Evolutionary conservation across 148 eudicot genomes (phyloP), one percentile per base, ranked within the genome.

Genomic region (Fagopyrum homotropicum): DNA sequence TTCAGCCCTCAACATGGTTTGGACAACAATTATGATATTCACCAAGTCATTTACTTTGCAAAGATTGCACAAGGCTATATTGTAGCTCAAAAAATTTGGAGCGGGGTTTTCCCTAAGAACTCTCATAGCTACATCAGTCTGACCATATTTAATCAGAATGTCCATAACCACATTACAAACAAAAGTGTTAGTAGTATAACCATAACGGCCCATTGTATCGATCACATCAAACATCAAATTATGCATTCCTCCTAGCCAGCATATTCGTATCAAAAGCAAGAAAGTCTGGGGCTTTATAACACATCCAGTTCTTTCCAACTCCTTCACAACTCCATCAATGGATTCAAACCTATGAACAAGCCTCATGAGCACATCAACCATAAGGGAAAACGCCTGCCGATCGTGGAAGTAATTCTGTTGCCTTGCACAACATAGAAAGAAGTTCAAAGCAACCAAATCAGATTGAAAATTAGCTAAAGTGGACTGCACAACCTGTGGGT

Each of bases 351-450:
- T 82, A 14, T 66, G 57, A 45, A 75, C 45, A 4, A 87, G 77
- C 57, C 86, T 79, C 45, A 70, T 15, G 48, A 84, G 51, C 50
- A 85, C 86, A 77, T 45, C 47, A 50, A 68, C 85, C 84, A 85
- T 80, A 47, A 75, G 81, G 43, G 77, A 59, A 29, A 85, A 81
- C 6, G 85, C 77, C n/a, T 5, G 9, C 19, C 78, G 74, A 43
- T 87, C 76, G 43, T 87, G 86, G 73, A 87, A 87, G 81, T 85
- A 83, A 68, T 83, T 49, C 17, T 82, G 84, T 48, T 82, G 88
- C 54, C 82, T 72, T 35, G 90, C 88, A 74, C 88, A 87, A 85
- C 90, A 85, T 54, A 87, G 69, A 78, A 87, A 87, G 64, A 81
- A 83, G 61, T 74, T 83, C 70, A 87, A 78, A 75, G 88, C 76